These are phyloP conservation scores for Paulownia fortunei DNA, from an alignment of 257 asterid species.

Conservation along the genomic window DNA sequence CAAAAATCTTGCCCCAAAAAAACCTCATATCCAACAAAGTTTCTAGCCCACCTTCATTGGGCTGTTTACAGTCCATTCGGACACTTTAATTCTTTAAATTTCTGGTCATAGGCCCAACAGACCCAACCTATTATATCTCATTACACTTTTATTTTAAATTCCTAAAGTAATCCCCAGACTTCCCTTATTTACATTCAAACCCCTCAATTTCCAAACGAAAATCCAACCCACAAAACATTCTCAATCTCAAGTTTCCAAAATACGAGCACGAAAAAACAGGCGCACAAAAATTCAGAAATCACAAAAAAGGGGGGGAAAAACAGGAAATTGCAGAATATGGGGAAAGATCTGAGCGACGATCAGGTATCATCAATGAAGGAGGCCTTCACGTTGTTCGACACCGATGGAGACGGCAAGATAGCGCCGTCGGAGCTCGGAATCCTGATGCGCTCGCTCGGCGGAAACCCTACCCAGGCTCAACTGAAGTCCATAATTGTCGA, in stretches of 20 bases:
- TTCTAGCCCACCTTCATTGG: neutral
- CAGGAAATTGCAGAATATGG: constrained; percentile 49
- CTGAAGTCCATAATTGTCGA: constrained; percentile 73
- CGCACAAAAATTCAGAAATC: constrained; percentile 18
- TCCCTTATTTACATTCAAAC: constrained; percentile 24
- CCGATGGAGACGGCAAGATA: constrained; percentile 94
- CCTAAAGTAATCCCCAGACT: constrained; percentile 3
- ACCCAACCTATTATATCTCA: neutral
- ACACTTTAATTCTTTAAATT: neutral
- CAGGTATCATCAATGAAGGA: constrained; percentile 88
- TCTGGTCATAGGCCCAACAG: too few species aligned
- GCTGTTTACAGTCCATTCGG: neutral
- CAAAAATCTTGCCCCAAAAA: neutral
- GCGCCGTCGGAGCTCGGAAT: constrained; percentile 91
- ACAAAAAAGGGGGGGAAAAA: neutral
- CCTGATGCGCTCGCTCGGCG: constrained; percentile 93
- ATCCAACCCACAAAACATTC: constrained; percentile 8
- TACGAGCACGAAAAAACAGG: neutral
- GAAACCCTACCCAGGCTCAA: constrained; percentile 96
- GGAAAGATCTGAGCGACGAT: constrained; percentile 91
- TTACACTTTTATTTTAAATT: neutral
- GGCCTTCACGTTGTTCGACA: constrained; percentile 90
- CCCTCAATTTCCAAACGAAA: constrained; percentile 32
- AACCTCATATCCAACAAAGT: neutral
- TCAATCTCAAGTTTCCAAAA: constrained; percentile 12